Percentiles rank a stretch among this genome's conserved stretches.
Evolutionary conservation across 78 protist genomes (phyloP).

Genomic region (Anaeramoeba flamelloides): DNA sequence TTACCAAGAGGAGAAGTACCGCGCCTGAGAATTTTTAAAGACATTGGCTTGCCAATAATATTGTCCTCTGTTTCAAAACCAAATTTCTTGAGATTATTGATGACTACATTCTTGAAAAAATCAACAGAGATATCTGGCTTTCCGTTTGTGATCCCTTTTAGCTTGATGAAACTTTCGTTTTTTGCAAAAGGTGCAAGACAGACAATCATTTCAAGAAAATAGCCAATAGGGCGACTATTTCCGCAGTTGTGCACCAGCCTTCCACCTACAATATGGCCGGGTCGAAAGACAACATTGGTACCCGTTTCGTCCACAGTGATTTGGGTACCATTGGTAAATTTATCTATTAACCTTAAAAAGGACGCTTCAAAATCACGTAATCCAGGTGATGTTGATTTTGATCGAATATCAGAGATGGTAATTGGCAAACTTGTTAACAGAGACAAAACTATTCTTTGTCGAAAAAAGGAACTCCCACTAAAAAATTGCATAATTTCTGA

Average conservation of each 20-base stretch:
- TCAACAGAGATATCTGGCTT: too few species aligned
- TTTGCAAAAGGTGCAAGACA: constrained; percentile 71
- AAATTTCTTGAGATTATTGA: too few species aligned
- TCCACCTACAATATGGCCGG: constrained; percentile 50
- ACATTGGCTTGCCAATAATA: too few species aligned
- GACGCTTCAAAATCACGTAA: constrained; percentile 34
- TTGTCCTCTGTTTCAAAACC: too few species aligned
- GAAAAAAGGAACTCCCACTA: constrained; percentile 8
- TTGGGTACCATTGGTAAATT: constrained; percentile 35
- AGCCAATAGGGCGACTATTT: constrained; percentile 29
- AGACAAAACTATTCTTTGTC: constrained; percentile 18
- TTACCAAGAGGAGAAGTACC: too few species aligned
- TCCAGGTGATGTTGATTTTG: constrained; percentile 21
- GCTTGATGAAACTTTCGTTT: constrained; percentile 21
- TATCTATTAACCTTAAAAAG: constrained; percentile 37
- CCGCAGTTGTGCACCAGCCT: constrained; percentile 29
- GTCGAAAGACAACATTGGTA: too few species aligned
- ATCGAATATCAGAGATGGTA: constrained; percentile 20
- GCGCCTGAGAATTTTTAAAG: too few species aligned
- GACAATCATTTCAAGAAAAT: constrained; percentile 58
- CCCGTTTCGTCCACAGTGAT: constrained; percentile 37
- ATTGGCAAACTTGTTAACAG: constrained; percentile 3
- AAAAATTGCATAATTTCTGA: constrained; percentile 9
- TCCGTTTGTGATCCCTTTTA: constrained; percentile 29
- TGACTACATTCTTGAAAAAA: too few species aligned